These are phyloP conservation scores for Fusarium hostae DNA, from an alignment of 2,329 filamentous ascomycete genomes.

Conservation along the genomic window DNA sequence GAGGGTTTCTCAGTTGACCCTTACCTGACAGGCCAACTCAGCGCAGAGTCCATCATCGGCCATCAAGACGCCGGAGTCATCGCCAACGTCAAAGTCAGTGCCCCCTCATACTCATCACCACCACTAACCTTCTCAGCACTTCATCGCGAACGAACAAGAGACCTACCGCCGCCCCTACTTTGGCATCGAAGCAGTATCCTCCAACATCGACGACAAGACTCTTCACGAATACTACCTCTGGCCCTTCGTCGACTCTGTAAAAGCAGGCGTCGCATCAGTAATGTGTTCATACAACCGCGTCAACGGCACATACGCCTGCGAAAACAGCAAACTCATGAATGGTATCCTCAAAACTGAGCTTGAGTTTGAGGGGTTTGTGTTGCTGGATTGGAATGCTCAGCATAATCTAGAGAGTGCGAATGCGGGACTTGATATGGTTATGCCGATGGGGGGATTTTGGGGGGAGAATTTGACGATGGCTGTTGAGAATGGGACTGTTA, in stretches of 20 bases:
- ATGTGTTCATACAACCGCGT: constrained; percentile 79
- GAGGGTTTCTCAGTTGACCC: constrained; percentile 80
- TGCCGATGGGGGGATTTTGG: constrained; percentile 66
- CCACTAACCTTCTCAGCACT: constrained; percentile 54
- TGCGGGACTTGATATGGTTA: constrained; percentile 76
- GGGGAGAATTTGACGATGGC: constrained; percentile 78
- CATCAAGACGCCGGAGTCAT: constrained; percentile 84
- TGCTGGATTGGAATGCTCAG: constrained; percentile 76
- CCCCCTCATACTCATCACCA: accelerated
- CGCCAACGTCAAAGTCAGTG: constrained; percentile 71
- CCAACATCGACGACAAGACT: constrained; percentile 73
- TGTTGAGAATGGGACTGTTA: constrained; percentile 80
- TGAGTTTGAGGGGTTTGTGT: constrained; percentile 75
- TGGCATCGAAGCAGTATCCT: constrained; percentile 63
- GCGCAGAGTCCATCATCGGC: constrained; percentile 77
- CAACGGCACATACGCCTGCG: constrained; percentile 79
- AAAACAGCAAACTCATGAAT: constrained; percentile 77
- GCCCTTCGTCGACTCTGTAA: constrained; percentile 72
- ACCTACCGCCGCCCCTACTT: constrained; percentile 56
- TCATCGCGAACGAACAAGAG: constrained; percentile 71
- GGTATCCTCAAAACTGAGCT: constrained; percentile 72
- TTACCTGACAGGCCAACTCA: constrained; percentile 75
- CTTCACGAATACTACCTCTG: constrained; percentile 74
- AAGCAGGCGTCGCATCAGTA: constrained; percentile 65
- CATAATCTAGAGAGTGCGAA: constrained; percentile 67